Conservation (phyloP, 805 yeast genomes). For the Wickerhamomyces tratensis region DNA sequence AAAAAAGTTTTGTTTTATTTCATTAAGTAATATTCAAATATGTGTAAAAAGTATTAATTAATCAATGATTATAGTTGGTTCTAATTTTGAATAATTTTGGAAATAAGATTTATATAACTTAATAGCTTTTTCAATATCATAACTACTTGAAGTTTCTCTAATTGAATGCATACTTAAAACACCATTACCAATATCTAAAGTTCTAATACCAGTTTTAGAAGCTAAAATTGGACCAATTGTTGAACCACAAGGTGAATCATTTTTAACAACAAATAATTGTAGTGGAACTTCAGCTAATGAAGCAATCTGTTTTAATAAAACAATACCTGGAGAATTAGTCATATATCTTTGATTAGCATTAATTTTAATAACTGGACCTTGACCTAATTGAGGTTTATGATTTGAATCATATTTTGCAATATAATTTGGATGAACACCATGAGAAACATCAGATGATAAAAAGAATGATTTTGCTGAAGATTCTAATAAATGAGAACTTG, state of each 20-base stretch:
- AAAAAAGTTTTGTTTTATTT: too few species aligned
- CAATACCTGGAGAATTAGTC: constrained; percentile 86
- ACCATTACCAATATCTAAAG: constrained; percentile 86
- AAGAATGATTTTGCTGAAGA: constrained; percentile 73
- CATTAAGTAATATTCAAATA: too few species aligned
- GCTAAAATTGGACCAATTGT: constrained; percentile 94
- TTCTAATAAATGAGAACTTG: constrained; percentile 32
- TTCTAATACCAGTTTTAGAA: constrained; percentile 77
- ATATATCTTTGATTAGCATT: constrained; percentile 95
- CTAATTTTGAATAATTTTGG: constrained; percentile 31
- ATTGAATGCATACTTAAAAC: constrained; percentile 91
- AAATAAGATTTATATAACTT: constrained; percentile 56
- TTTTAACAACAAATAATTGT: constrained; percentile 87
- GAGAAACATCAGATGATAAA: constrained; percentile 93
- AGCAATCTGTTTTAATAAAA: constrained; percentile 66
- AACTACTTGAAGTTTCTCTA: constrained; percentile 82
- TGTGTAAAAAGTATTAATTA: too few species aligned
- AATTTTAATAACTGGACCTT: constrained; percentile 87
- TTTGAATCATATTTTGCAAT: constrained; percentile 60
- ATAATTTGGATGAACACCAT: constrained; percentile 94
- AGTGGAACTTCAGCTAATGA: constrained; percentile 63
- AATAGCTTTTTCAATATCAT: constrained; percentile 58
- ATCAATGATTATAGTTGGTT: constrained; percentile 32
- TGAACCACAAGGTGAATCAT: constrained; percentile 91
- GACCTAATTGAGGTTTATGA: constrained; percentile 75